phyloP scores from a whole-genome alignment of 2,329 filamentous ascomycete species.

The Lachnellula arida region DNA sequence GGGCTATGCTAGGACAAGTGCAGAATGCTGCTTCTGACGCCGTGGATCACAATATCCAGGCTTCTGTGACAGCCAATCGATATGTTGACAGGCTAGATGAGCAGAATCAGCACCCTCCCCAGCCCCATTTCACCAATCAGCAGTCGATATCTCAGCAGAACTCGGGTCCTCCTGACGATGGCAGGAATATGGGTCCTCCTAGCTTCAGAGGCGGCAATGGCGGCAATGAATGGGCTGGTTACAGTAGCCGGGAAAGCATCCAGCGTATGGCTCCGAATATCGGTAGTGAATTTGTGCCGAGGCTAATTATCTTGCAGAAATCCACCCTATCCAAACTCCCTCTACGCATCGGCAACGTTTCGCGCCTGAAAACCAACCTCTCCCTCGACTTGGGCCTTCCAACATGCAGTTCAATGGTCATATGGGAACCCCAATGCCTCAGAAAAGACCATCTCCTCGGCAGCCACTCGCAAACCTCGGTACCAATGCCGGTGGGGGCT shows the following conservation, averaged over 20 bases:
- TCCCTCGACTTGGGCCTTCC: conserved; percentile 12
- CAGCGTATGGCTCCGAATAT: conserved; percentile 13
- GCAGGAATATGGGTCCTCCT: conserved; percentile 8
- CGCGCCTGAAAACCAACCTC: conserved; percentile 10
- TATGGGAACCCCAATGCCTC: conserved; percentile 17
- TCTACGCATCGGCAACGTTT: conserved; percentile 31
- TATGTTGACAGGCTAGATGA: conserved; percentile 23
- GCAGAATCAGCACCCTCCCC: conserved; percentile 15
- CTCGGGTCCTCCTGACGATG: background rate
- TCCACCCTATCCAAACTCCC: conserved; percentile 24
- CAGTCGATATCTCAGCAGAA: conserved; percentile 9
- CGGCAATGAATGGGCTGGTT: conserved; percentile 20
- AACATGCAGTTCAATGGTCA: conserved; percentile 16
- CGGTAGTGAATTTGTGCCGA: background rate
- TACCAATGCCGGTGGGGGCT: conserved; percentile 13
- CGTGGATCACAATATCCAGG: conserved; percentile 39
- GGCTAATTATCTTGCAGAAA: conserved; percentile 14
- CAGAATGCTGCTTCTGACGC: conserved; percentile 50
- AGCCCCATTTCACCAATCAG: conserved; percentile 16
- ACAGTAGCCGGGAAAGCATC: conserved; percentile 18
- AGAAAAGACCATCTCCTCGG: conserved; percentile 17
- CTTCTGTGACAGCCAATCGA: conserved; percentile 23
- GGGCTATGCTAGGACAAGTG: conserved; percentile 50
- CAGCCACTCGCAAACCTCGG: conserved; percentile 20
- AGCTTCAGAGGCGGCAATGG: conserved; percentile 3